Evolutionary conservation across 306 rosid genomes (phyloP), one percentile per base, ranked within the genome.

Genomic region (Citrullus colocynthis): DNA sequence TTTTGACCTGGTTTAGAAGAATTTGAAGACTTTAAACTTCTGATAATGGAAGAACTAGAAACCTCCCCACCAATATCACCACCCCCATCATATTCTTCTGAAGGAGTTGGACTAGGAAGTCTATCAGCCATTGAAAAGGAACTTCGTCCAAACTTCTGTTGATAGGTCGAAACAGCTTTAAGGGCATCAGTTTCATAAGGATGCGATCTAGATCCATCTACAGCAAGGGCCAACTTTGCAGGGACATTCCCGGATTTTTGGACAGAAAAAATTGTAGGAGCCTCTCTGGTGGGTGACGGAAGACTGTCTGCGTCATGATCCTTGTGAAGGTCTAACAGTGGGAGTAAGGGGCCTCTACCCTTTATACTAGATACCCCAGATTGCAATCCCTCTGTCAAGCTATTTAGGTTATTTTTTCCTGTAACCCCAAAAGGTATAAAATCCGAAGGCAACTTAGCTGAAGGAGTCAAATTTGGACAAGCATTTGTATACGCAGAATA

Each of bases 41-140:
- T 70, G 78, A 64, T 48, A 4, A 57, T 14, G 12, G 83, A 84
- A 77, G 87, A 85, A 85, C 98, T 91, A 75, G 97, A 89, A 67
- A 92, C 88, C 88, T 96, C 99, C 54, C 82, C 91, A 70, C 61
- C 75, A 63, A 82, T 81, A 82, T 92, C 97, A 78, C 39, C 89
- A 82, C 63, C 84, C 83, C 79, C 87, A 57, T 80, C 93, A 60
- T 82, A 63, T 34, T 92, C 93, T 74, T 87, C 99, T 6, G 99
- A 96, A 51, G 99, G 99, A 30, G 99, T 96, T 82, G 99, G 99
- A 83, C 99, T 96, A 74, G 99, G 99, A 86, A 96, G 96, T 59
- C 85, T 82, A 81, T 92, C 98, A 84, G 59, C 75, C 49, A 81
- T 85, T 41, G 86, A 78, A 81, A 84, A 89, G 30, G 99, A 91